Evolutionary conservation across 2,329 filamentous ascomycete genomes (phyloP).

Genomic region (Trichoderma lentiforme): DNA sequence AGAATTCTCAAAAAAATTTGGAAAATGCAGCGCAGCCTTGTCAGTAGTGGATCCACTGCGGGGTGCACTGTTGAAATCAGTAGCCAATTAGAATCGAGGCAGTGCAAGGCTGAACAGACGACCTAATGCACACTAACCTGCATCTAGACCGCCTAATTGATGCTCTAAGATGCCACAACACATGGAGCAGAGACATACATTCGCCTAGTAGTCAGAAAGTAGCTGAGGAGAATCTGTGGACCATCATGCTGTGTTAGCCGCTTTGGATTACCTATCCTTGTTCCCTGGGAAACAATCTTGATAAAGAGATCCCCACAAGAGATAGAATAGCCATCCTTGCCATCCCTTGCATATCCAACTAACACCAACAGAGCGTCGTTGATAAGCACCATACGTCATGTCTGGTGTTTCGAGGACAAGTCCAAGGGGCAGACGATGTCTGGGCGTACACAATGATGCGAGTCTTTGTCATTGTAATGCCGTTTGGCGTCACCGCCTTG

Average conservation of each 20-base stretch:
- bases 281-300: not conserved
- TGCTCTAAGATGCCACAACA: not conserved
- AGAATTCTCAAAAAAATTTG: conserved; percentile 14
- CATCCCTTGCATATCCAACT: not conserved
- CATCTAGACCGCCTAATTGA: conserved; percentile 9
- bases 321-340: not conserved
- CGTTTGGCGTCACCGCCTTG: not conserved
- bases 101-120: conserved; percentile 6
- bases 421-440: not conserved
- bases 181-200: not conserved
- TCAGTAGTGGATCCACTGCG: conserved; percentile 13
- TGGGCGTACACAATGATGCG: not conserved
- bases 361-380: not conserved
- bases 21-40: conserved; percentile 18
- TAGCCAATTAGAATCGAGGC: not conserved
- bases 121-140: conserved; percentile 8
- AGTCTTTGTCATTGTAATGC: not conserved
- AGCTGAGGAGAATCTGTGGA: not conserved
- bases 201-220: not conserved
- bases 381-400: not conserved
- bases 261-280: not conserved
- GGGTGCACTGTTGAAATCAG: not conserved
- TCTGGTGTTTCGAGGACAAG: not conserved
- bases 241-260: not conserved
- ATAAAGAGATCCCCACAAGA: not conserved